phyloP scores from a whole-genome alignment of 2,329 filamentous ascomycete species.

The Rutstroemia sp. region DNA sequence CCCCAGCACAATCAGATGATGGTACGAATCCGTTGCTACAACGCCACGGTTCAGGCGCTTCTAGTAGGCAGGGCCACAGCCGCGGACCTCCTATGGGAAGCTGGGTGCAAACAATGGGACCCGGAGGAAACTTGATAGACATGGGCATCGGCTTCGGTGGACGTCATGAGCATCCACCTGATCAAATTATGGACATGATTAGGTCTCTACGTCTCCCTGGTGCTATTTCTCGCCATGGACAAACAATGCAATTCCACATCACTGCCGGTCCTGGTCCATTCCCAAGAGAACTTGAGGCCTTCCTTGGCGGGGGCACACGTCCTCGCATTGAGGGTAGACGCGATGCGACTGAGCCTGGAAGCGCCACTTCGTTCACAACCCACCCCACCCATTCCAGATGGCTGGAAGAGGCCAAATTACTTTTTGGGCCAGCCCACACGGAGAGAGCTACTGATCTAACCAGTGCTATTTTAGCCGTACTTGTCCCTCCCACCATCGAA shows the following conservation, averaged over 20 bases:
- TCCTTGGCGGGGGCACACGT: constrained; percentile 31
- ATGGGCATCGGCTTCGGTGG: constrained; percentile 24
- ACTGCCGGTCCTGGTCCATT: constrained; percentile 43
- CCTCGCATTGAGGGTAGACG: constrained; percentile 16
- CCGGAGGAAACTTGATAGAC: constrained; percentile 30
- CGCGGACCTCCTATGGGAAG: constrained; percentile 42
- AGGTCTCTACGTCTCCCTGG: constrained; percentile 28
- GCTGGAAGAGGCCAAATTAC: constrained; percentile 81
- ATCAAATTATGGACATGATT: constrained; percentile 27
- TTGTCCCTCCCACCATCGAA: constrained; percentile 80
- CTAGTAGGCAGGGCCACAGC: constrained; percentile 39
- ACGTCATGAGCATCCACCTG: constrained; percentile 26
- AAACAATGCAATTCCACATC: constrained; percentile 54
- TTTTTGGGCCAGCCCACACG: constrained; percentile 62
- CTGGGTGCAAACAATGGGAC: constrained; percentile 41
- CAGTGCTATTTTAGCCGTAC: constrained; percentile 60
- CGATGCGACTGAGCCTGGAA: constrained; percentile 27
- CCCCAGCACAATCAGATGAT: constrained; percentile 57
- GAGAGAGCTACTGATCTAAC: constrained; percentile 65
- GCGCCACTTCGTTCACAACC: constrained; percentile 49
- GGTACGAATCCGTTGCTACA: constrained; percentile 82
- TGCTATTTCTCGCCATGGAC: constrained; percentile 36
- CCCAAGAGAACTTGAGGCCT: constrained; percentile 42
- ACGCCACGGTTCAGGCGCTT: constrained; percentile 38
- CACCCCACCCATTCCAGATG: constrained; percentile 70